Evolutionary conservation across 495 filamentous ascomycete genomes (phyloP).

Genomic region (Penicillium coffeae): DNA sequence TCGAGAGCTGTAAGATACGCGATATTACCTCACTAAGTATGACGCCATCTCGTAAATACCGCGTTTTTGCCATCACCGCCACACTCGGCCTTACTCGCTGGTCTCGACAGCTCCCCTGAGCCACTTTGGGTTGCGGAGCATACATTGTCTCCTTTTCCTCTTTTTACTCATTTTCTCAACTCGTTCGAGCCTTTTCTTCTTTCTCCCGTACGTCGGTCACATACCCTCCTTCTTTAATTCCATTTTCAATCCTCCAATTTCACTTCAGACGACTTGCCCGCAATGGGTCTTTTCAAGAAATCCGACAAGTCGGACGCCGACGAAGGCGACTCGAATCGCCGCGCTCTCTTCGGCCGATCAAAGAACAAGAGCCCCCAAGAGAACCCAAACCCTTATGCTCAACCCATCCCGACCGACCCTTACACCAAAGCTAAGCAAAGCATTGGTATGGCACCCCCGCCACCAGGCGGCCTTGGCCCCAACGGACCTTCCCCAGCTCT

Average conservation of each 20-base stretch:
- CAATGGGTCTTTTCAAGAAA: slow-evolving; percentile 64
- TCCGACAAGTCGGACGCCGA: slow-evolving; percentile 61
- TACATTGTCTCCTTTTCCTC: slow-evolving; percentile 11
- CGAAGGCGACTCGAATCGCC: slow-evolving; percentile 56
- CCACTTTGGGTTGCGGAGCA: slow-evolving; percentile 7
- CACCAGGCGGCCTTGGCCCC: slow-evolving; percentile 35
- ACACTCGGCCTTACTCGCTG: slow-evolving; percentile 3
- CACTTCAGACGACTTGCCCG: slow-evolving; percentile 16
- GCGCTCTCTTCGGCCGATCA: slow-evolving; percentile 55
- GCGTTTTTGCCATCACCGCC: background rate
- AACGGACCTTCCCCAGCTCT: slow-evolving; percentile 26
- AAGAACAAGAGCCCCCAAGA: slow-evolving; percentile 59
- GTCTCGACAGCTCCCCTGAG: slow-evolving; percentile 27
- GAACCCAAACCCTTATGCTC: slow-evolving; percentile 62
- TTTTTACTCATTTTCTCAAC: slow-evolving; percentile 1
- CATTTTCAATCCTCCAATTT: slow-evolving; percentile 1
- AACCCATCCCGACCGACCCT: slow-evolving; percentile 55
- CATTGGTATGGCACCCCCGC: slow-evolving; percentile 38
- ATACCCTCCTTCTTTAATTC: background rate
- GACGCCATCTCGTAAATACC: background rate
- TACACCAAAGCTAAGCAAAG: slow-evolving; percentile 60
- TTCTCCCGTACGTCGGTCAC: slow-evolving; percentile 1
- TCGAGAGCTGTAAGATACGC: slow-evolving; percentile 11
- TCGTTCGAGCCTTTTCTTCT: slow-evolving; percentile 3
- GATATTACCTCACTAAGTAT: background rate